Evolutionary conservation across 2,329 filamentous ascomycete species (phyloP), one percentile per base, ranked within the genome.

Genomic region (Xylaria sp.): DNA sequence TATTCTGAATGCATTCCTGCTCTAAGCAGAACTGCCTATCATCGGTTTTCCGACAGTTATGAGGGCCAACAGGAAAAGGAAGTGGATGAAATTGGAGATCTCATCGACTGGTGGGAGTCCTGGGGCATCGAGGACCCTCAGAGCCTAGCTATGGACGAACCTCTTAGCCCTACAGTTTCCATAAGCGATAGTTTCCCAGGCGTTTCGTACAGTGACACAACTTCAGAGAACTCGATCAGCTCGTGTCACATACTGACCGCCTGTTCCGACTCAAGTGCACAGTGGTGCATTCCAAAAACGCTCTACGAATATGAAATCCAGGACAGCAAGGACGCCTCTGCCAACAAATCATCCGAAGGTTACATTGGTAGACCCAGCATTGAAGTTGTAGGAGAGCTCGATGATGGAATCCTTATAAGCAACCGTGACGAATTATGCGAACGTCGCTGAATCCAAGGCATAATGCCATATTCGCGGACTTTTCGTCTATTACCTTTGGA

Each of bases 141-240:
- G 19, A 33, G 23, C 8, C 15, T 33, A 4, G 35, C 43, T 17
- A 37, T 23, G 4, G 47, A 48, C 3, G 17, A 58, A 5, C 35
- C 47, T 23, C 27, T 10, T 9, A 27, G 54, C 25, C 54, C 47
- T 3, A 23, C 8, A 13, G 43, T 40, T 13, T 41, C 40, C 9
- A 17, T 25, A 21, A 58, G 47, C 27, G 54, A 58, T 25, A 41
- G 35, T 43, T 43, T 52, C 25, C 58, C 59, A 2, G 47, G 23
- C 27, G 11, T 43, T 43, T 57, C 53, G 17, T 58, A 62, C 29
- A 62, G 54, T 15, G 54, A 62, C 13, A 61, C 58, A 6, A 57
- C 31, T 31, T 57, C 46, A 5, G 58, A 61, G 25, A 19, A 52
- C 11, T 60, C 58, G 4, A 10, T 44, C 10, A 44, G 27, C 44